Evolutionary conservation across 352 stramenopile species (phyloP).

Genomic region (Globisporangium parvum): DNA sequence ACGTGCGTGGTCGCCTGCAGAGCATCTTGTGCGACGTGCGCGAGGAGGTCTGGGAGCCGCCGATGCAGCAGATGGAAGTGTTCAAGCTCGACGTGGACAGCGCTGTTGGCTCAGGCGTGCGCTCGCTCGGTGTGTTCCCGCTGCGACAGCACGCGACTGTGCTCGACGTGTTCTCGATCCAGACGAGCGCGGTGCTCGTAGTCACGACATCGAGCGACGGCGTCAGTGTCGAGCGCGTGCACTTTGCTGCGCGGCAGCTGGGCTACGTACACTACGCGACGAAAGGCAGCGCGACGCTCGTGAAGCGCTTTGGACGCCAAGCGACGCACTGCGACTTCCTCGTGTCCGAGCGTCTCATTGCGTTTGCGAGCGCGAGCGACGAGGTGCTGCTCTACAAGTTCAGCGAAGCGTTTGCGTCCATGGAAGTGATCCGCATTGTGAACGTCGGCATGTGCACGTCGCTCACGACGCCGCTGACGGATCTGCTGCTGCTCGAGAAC

Average conservation of each 20-base stretch:
- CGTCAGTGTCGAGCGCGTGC: slow-evolving; percentile 8
- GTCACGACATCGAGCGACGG: not conserved
- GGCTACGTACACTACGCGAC: not conserved
- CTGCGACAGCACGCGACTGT: slow-evolving; percentile 2
- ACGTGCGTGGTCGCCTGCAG: not conserved
- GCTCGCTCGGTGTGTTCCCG: slow-evolving; percentile 3
- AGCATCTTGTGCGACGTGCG: slow-evolving; percentile 5
- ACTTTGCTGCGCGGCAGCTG: not conserved
- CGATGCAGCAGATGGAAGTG: slow-evolving; percentile 10
- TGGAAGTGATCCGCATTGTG: slow-evolving; percentile 10
- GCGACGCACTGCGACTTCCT: slow-evolving; percentile 4
- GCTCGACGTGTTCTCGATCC: slow-evolving; percentile 9
- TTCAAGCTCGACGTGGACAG: slow-evolving; percentile 7
- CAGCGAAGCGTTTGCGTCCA: slow-evolving; percentile 10
- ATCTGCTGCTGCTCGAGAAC: slow-evolving; percentile 15
- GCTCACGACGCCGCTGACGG: slow-evolving; percentile 7
- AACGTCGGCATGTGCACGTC: slow-evolving; percentile 14
- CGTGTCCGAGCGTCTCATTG: slow-evolving; percentile 6
- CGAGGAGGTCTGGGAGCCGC: slow-evolving; percentile 11
- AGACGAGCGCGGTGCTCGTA: slow-evolving; percentile 5
- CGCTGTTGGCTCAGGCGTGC: not conserved
- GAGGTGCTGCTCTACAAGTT: slow-evolving; percentile 15
- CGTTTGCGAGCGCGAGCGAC: slow-evolving; percentile 3
- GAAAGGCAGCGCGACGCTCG: not conserved
- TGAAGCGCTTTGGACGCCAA: slow-evolving; percentile 3